phyloP scores from a whole-genome alignment of 768 basidiomycete genomes.

The Paxillus rubicundulus region DNA sequence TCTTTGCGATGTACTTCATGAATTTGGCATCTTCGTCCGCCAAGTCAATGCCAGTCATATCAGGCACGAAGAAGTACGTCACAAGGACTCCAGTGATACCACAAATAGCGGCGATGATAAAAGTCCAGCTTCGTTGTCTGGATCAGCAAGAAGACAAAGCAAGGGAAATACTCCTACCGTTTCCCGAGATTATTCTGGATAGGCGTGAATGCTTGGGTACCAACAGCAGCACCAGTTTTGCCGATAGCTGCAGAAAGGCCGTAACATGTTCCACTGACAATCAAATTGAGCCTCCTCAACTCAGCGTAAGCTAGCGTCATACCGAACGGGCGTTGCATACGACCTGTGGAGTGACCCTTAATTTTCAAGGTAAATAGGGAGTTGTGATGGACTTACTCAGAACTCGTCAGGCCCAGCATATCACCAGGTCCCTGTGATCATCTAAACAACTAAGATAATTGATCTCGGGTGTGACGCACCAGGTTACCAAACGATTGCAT shows the following conservation, averaged over 20 bases:
- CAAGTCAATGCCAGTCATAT: constrained; percentile 65
- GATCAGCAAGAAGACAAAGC: constrained; percentile 3
- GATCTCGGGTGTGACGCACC: constrained; percentile 30
- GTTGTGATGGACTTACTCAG: constrained; percentile 46
- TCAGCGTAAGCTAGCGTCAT: constrained; percentile 1
- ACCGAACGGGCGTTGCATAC: constrained; percentile 64
- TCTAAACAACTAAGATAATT: constrained; percentile 7
- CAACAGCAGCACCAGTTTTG: constrained; percentile 70
- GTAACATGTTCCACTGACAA: constrained; percentile 60
- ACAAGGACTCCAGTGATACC: constrained; percentile 60
- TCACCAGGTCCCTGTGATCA: constrained; percentile 60
- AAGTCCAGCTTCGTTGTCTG: constrained; percentile 49
- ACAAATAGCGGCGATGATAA: constrained; percentile 68
- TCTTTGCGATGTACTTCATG: constrained; percentile 53
- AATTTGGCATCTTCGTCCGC: constrained; percentile 65
- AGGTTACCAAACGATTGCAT: constrained; percentile 75
- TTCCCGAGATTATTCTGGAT: constrained; percentile 68
- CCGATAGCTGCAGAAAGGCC: constrained; percentile 67
- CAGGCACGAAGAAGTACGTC: constrained; percentile 67
- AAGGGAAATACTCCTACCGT: constrained; percentile 35
- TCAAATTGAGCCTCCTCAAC: not conserved
- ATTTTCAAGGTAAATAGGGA: constrained; percentile 1
- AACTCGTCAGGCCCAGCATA: constrained; percentile 64
- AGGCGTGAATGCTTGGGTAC: constrained; percentile 68
- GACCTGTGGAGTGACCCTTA: constrained; percentile 38